Base-by-base conservation (phyloP, 78 protist genomes). In the Dictyostelium capitatum region DNA sequence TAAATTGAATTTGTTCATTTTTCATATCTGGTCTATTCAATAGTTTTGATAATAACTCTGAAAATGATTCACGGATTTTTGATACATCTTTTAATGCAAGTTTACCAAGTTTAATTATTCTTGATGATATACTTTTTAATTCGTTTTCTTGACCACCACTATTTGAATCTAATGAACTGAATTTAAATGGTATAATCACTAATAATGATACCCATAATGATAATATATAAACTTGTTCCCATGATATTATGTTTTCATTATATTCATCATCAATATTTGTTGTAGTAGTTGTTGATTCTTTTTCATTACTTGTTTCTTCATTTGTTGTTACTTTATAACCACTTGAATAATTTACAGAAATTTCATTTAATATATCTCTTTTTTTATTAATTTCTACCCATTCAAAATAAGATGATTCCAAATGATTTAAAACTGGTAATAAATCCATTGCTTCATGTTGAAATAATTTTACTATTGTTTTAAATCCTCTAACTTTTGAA, bases 131-230 rank as follows among this genome's bases (percentile, higher is more conserved):
- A 48, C 82, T 51, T 50, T 72, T 37, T 11, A 56, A 19, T 12
- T 62, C 32, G 28, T 11, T 11, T 11, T 17, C 70, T 6, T 25
- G 43, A 10, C 67, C 30, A 25, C 62, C 89, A 53, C 30, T 9
- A 20, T 17, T 56, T 0, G 97, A 89, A 95, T 98, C 98, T 17
- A 98, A 46, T 37, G 95, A 48, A 11, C 37, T 20, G 69, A 98
- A 89, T 51, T 89, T 96, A 80, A 98, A 98, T 14, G 99, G 99
- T 17, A 97, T 77, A 32, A 97, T 81, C 25, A 97, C 96, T 20
- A 98, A 51, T 82, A 98, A 74, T 51, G 98, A 89, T 7, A 98
- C 80, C 99, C 99, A 98, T 14, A 98, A 93, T 51, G 97, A 69
- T 9, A 97, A 50, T 8, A 91, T 70, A 96, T 98, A 98, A 15